A percentile compares a stretch with the other conserved stretches of the same genome.
These are phyloP conservation scores for Moricandia arvensis DNA, from an alignment of 345 rosid species.

Conservation along the genomic window DNA sequence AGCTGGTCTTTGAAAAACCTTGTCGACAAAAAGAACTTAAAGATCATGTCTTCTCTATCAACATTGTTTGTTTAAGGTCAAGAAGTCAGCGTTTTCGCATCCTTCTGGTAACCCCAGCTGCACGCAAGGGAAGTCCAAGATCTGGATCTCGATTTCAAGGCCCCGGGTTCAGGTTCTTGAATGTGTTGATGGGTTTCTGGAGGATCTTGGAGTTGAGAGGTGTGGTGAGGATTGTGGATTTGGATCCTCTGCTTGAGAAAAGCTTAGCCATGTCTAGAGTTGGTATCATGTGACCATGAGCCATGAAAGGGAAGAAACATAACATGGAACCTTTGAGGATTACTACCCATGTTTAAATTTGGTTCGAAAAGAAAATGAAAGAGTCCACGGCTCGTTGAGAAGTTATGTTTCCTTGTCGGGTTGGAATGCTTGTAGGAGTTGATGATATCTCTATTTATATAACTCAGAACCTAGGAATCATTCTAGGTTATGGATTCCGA, in stretches of 20 bases:
- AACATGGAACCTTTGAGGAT: background rate
- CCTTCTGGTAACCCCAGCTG: background rate
- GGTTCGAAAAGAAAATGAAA: background rate
- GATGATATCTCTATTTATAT: background rate
- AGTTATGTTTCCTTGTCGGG: background rate
- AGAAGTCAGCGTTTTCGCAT: background rate
- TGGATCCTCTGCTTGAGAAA: background rate
- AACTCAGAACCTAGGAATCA: background rate
- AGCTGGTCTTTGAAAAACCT: constrained; percentile 4
- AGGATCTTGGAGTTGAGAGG: constrained; percentile 4
- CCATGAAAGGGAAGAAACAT: constrained; percentile 6
- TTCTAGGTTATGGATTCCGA: background rate
- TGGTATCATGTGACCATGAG: constrained; percentile 8
- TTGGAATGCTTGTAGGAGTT: background rate
- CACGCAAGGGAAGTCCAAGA: constrained; percentile 3
- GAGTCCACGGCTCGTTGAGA: background rate
- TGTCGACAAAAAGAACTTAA: background rate
- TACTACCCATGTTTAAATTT: background rate
- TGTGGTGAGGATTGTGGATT: constrained; percentile 5
- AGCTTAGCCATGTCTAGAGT: constrained; percentile 5
- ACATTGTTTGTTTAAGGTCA: background rate
- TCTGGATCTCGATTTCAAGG: background rate
- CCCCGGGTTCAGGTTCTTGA: background rate
- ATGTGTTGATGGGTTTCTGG: background rate
- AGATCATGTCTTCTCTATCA: background rate